Base-by-base conservation (phyloP, 1,139 yeast species). In the Wickerhamomyces sp. region DNA sequence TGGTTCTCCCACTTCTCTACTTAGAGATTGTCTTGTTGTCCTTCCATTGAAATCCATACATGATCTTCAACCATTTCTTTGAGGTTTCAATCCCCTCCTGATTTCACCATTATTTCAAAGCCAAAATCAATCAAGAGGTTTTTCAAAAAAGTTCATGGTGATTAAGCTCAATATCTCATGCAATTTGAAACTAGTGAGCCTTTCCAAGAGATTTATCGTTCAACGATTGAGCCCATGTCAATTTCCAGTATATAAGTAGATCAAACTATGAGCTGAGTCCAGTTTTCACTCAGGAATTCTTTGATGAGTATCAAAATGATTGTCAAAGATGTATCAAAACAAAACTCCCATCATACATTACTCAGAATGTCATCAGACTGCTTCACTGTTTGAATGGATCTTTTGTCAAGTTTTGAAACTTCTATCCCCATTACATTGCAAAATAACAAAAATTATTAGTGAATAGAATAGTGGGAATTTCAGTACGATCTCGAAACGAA, bases 61-160 rank as follows among this genome's bases (percentile, higher is more conserved):
- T 15, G 35, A 37, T 3, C 8, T 41, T 5, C 39, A 41, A 15
- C 38, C 35, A 27, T n/a, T 10, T n/a, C n/a, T 11, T 4, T 18
- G 8, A 11, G 2, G 10, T 30, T 37, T 30, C 10, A 23, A 4
- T 42, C 37, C 36, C 26, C 40, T 9, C n/a, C 27, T n/a, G 27
- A 27, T 23, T 31, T 26, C 5, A 33, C 41, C 6, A 34, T 43
- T 7, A 36, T 46, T 4, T 40, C 45, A 3, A 27, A 41, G 5
- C 27, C 15, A 9, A 2, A 7, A 4, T 37, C 43, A 4, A 8
- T 39, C 5, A 41, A 39, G 23, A 39, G 34, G 27, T 43, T 44
- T n/a, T 41, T 44, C 40, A 41, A 34, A 27, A 39, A 30, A 2
- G 10, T 44, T 15, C 34, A 30, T n/a, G 34, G 18, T 7, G 29